phyloP scores from a whole-genome alignment of 176 grass and related monocot species.

The Juncus effusus region DNA sequence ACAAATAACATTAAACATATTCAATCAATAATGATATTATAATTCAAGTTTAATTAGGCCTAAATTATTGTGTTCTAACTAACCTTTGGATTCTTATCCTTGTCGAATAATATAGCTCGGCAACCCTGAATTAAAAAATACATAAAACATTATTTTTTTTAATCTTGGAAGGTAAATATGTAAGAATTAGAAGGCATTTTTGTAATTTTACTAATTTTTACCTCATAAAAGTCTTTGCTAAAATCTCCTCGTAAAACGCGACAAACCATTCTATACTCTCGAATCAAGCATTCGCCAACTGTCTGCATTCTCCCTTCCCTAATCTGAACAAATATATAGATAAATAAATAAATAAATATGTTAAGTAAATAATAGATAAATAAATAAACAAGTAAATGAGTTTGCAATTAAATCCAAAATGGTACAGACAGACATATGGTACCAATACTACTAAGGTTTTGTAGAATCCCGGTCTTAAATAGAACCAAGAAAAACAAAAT shows the following conservation, averaged over 20 bases:
- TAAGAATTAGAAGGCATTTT: neutral
- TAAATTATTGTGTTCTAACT: neutral
- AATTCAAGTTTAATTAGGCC: neutral
- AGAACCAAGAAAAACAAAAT: neutral
- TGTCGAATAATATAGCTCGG: constrained; percentile 80
- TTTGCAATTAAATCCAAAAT: too few relatives aligned
- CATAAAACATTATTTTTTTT: constrained; percentile 3
- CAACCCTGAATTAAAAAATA: constrained; percentile 58
- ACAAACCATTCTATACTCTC: constrained; percentile 92
- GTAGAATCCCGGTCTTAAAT: neutral
- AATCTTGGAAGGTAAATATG: neutral
- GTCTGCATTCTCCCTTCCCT: constrained; percentile 73
- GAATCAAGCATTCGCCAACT: constrained; percentile 66
- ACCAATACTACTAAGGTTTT: too few relatives aligned
- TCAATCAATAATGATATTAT: too few relatives aligned
- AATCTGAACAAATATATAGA: constrained; percentile 46
- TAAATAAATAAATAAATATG: neutral
- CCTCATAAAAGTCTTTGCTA: constrained; percentile 90
- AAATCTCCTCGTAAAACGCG: constrained; percentile 87
- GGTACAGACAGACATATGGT: too few relatives aligned
- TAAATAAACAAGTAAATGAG: neutral
- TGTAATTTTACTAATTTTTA: constrained; percentile 28
- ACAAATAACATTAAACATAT: neutral
- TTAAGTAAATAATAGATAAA: neutral
- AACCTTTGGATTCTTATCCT: constrained; percentile 90